Conservation (phyloP, 2,329 filamentous ascomycete genomes). For the Penicillium sp. region DNA sequence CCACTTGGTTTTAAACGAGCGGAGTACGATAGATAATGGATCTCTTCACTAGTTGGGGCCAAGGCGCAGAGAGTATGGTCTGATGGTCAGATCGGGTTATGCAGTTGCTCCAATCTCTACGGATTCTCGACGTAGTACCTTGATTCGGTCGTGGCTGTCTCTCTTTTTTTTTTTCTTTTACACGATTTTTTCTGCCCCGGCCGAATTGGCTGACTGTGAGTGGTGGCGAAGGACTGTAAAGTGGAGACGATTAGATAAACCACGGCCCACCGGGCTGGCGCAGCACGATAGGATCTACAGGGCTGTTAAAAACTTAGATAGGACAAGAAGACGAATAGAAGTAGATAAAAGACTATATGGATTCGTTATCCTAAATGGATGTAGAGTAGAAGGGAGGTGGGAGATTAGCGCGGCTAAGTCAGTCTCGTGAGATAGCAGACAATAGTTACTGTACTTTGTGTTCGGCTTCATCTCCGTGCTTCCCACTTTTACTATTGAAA, state of each 20-base stretch:
- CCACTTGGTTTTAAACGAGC: conserved; percentile 3
- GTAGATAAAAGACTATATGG: neutral
- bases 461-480: neutral
- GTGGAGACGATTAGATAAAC: conserved; percentile 14
- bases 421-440: neutral
- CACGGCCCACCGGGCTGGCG: conserved; percentile 5
- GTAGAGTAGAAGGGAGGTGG: neutral
- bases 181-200: conserved; percentile 12
- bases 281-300: neutral
- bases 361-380: neutral
- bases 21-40: conserved; percentile 3
- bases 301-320: neutral
- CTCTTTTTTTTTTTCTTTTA: conserved; percentile 6
- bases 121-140: conserved; percentile 9
- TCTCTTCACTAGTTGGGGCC: neutral
- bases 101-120: conserved; percentile 10
- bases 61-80: conserved; percentile 11
- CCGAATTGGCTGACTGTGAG: conserved; percentile 15
- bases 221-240: conserved; percentile 16
- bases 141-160: conserved; percentile 10
- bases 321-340: neutral
- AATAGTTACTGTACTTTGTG: too few species aligned
- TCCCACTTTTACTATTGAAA: neutral
- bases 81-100: conserved; percentile 9
- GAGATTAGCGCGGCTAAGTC: neutral